A percentile compares a stretch with the other conserved stretches of the same genome.
Conservation (phyloP, 768 basidiomycete species). For the Boletus tylopilopsis region DNA sequence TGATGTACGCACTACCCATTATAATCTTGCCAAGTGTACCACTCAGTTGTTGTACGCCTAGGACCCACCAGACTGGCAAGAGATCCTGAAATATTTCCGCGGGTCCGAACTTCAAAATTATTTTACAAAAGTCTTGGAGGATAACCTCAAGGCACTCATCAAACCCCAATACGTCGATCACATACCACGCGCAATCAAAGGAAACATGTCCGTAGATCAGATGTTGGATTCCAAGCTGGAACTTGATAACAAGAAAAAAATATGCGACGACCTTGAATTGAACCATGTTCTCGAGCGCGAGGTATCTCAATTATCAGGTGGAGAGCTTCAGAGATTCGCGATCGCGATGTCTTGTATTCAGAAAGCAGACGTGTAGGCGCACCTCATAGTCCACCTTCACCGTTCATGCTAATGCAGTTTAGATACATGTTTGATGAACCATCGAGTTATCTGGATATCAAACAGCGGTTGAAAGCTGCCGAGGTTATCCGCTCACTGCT, state of each 20-base stretch:
- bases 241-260: slow-evolving; percentile 79
- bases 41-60: slow-evolving; percentile 25
- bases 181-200: slow-evolving; percentile 95
- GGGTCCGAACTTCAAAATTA: slow-evolving; percentile 99
- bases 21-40: neutral
- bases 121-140: slow-evolving; percentile 98
- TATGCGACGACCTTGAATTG: slow-evolving; percentile 85
- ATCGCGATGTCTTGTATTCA: slow-evolving; percentile 98
- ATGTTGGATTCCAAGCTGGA: slow-evolving; percentile 95
- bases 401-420: slow-evolving; percentile 8
- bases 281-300: slow-evolving; percentile 85
- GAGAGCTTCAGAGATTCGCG: slow-evolving; percentile 96
- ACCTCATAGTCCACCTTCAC: neutral
- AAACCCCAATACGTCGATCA: slow-evolving; percentile 99
- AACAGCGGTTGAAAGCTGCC: slow-evolving; percentile 91
- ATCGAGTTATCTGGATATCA: slow-evolving; percentile 96
- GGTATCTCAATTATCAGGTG: slow-evolving; percentile 84
- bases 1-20: slow-evolving; percentile 55
- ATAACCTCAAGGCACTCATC: slow-evolving; percentile 97
- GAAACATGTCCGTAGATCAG: slow-evolving; percentile 73
- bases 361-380: slow-evolving; percentile 85
- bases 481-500: slow-evolving; percentile 90
- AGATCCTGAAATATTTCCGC: slow-evolving; percentile 97
- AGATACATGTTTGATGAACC: slow-evolving; percentile 99
- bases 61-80: slow-evolving; percentile 99